Evolutionary conservation across 192 early-diverging fungal species (phyloP).

Genomic region (Dissophora globulifera): DNA sequence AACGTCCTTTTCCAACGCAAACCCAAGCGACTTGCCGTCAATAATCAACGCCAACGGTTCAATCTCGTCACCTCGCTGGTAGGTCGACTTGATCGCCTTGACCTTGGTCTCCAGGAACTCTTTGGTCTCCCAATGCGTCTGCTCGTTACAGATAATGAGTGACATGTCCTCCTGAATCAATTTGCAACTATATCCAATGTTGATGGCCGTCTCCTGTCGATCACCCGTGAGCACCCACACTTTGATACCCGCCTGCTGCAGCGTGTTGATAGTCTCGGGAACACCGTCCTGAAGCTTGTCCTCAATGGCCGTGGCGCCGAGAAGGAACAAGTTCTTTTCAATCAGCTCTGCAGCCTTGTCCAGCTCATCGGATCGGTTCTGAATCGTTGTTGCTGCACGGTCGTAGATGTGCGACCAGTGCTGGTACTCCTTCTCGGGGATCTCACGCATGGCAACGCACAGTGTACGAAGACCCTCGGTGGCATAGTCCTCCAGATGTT

Average conservation of each 20-base stretch:
- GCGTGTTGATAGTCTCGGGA: constrained; percentile 96
- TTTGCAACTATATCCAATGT: constrained; percentile 98
- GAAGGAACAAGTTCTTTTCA: constrained; percentile 89
- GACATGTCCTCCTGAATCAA: constrained; percentile 97
- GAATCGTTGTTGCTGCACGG: constrained; percentile 89
- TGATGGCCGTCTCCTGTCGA: constrained; percentile 98
- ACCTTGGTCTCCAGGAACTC: constrained; percentile 92
- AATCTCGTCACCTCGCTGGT: constrained; percentile 57
- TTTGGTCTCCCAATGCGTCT: constrained; percentile 91
- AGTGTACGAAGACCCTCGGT: constrained; percentile 96
- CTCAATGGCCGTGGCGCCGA: constrained; percentile 99
- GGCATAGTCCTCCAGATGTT: constrained; percentile 93
- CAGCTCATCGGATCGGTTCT: constrained; percentile 85
- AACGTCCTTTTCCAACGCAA: constrained; percentile 90
- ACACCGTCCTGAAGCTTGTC: constrained; percentile 99
- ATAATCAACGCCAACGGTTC: constrained; percentile 91
- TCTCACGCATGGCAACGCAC: constrained; percentile 94
- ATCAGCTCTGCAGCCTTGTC: constrained; percentile 96
- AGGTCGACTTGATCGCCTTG: constrained; percentile 73
- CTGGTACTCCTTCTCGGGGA: constrained; percentile 88
- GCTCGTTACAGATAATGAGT: constrained; percentile 92
- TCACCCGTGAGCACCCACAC: constrained; percentile 99
- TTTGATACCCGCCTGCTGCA: constrained; percentile 95
- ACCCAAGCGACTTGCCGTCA: constrained; percentile 92
- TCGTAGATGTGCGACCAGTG: constrained; percentile 87